Base-by-base conservation (phyloP, 371 early-diverging fungal species). In the Mortierella sp. region DNA sequence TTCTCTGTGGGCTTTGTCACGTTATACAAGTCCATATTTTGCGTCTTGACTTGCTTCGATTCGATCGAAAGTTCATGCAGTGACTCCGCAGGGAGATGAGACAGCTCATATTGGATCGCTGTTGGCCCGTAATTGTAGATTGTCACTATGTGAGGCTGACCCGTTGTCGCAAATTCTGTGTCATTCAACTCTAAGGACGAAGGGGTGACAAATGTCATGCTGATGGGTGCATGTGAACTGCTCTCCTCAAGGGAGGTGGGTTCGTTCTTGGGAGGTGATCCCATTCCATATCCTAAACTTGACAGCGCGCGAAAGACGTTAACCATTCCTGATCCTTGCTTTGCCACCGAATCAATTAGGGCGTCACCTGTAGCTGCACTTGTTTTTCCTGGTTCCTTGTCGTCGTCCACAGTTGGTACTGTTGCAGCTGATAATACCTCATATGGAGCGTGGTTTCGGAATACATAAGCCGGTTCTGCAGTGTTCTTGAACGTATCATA, bases 121-220 rank as follows among this genome's bases (percentile, higher is more conserved):
- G 42, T 41, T 0, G 56, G 27, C 0, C 69, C 72, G 19, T 67
- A 39, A 42, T 72, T 79, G 50, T 43, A 41, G 42, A 79, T 48
- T 4, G 72, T 79, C 24, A 79, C 23, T 17, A 30, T 47, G 3
- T 48, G 50, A 17, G 49, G 42, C 27, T 43, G n/a, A 2, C 17
- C 28, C 21, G 41, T 19, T n/a, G 48, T 34, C 37, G 11, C 46
- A 19, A 34, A 28, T 6, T 59, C 39, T 0, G 76, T 75, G 14
- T 73, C 75, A 15, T 73, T 73, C 42, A 73, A 19, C 31, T 73
- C 68, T 28, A 73, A 42, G 21, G 55, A 31, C 24, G 68, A 2
- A 2, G 73, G 73, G 9, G 42, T 17, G 3, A 73, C 64, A 43
- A 55, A 17, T 14, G 73, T 67, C 21, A 47, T 42, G 7, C 43